Conservation (phyloP, 495 filamentous ascomycete species). For the Tuber magnatum region DNA sequence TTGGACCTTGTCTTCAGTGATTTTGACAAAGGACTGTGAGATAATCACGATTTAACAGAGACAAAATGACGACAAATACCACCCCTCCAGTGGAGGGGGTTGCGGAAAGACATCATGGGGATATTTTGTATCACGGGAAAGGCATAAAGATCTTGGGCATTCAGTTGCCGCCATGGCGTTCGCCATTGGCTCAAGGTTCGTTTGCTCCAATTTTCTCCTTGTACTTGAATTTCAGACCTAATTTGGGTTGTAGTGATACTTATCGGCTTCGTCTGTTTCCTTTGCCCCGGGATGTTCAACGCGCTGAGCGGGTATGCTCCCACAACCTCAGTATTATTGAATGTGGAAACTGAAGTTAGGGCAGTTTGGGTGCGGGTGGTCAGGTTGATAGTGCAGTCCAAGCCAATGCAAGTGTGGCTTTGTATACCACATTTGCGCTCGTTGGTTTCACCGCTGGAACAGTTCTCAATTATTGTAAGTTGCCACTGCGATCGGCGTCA, state of each 20-base stretch:
- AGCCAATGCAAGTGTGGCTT: conserved; percentile 62
- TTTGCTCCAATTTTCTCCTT: background rate
- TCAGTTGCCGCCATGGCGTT: conserved; percentile 34
- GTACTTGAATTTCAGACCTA: background rate
- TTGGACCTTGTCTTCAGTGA: background rate
- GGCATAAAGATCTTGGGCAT: conserved; percentile 31
- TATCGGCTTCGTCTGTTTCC: conserved; percentile 78
- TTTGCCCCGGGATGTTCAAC: conserved; percentile 80
- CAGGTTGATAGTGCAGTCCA: conserved; percentile 56
- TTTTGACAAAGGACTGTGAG: background rate
- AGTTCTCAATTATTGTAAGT: conserved; percentile 44
- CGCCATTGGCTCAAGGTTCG: conserved; percentile 37
- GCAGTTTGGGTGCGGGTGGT: conserved; percentile 65
- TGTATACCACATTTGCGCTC: conserved; percentile 77
- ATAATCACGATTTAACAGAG: background rate
- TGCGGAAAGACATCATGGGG: background rate
- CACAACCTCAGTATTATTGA: background rate
- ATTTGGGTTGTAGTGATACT: conserved; percentile 45
- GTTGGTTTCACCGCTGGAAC: conserved; percentile 83
- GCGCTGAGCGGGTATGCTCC: conserved; percentile 52
- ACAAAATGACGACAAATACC: background rate
- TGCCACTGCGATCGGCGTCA: background rate
- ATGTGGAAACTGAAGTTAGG: conserved; percentile 9
- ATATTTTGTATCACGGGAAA: conserved; percentile 5
- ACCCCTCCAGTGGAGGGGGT: background rate